Evolutionary conservation across 2,329 filamentous ascomycete species (phyloP).

Genomic region (Didymella lethalis): DNA sequence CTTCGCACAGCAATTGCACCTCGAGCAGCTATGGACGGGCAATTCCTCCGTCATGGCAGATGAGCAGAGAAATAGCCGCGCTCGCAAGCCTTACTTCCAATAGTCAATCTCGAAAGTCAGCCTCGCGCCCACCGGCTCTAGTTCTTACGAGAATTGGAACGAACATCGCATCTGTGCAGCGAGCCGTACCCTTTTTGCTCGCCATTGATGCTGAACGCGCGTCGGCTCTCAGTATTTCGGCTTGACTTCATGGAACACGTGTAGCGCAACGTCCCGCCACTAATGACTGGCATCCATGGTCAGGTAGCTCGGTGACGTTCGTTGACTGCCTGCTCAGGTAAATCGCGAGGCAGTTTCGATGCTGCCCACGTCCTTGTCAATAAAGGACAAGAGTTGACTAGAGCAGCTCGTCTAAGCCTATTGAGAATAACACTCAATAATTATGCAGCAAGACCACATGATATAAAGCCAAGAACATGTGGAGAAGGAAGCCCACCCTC

Average conservation of each 20-base stretch:
- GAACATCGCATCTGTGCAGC: neutral
- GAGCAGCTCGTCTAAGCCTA: no score
- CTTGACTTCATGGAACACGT: neutral
- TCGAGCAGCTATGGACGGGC: neutral
- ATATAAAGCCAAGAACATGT: neutral
- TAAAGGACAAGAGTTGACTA: no score
- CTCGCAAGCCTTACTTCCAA: neutral
- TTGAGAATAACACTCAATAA: no score
- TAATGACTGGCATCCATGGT: neutral
- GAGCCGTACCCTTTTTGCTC: conserved; percentile 2
- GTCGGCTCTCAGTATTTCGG: neutral
- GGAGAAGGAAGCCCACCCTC: neutral
- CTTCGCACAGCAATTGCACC: neutral
- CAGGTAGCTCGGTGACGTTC: neutral
- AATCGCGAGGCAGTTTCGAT: neutral
- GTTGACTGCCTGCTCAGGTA: neutral
- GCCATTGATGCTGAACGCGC: conserved; percentile 6
- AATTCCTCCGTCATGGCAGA: neutral
- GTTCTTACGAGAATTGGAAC: neutral
- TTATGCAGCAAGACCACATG: neutral
- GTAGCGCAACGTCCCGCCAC: neutral
- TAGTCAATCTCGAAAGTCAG: neutral
- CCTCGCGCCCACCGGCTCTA: conserved; percentile 2
- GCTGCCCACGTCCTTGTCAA: neutral
- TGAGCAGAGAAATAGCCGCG: neutral